Evolutionary conservation across 2,329 filamentous ascomycete species (phyloP).

Genomic region (Aspergillus tamarii): DNA sequence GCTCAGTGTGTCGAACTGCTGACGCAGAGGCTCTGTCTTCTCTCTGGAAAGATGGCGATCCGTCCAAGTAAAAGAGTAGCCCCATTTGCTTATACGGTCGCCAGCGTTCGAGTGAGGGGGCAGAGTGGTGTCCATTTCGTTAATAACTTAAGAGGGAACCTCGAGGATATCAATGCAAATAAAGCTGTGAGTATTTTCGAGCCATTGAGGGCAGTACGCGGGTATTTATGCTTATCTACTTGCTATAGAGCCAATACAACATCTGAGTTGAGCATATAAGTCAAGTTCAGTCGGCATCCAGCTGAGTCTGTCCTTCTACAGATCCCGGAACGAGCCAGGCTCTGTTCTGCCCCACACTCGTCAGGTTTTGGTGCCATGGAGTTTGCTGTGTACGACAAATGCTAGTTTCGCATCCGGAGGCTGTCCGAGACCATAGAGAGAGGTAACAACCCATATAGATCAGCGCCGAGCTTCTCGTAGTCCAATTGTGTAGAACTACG

Average conservation of each 20-base stretch:
- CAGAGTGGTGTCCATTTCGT: background rate
- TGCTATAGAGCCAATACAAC: background rate
- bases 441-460: background rate
- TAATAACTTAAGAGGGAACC: background rate
- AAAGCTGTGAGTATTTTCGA: background rate
- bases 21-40: conserved; percentile 18
- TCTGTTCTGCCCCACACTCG: background rate
- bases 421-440: background rate
- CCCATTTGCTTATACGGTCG: conserved; percentile 19
- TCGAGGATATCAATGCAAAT: background rate
- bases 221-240: background rate
- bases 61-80: conserved; percentile 23
- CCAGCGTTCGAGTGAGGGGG: conserved; percentile 3
- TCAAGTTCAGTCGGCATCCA: background rate
- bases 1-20: conserved; percentile 21
- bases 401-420: background rate
- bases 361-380: background rate
- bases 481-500: background rate
- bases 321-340: background rate
- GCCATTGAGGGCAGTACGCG: background rate
- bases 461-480: background rate
- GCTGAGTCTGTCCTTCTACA: background rate
- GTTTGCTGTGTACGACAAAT: background rate
- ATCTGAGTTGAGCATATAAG: background rate
- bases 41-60: conserved; percentile 16